Evolutionary conservation across 108 stramenopile genomes (phyloP).

Genomic region (Discostella pseudostelligera): DNA sequence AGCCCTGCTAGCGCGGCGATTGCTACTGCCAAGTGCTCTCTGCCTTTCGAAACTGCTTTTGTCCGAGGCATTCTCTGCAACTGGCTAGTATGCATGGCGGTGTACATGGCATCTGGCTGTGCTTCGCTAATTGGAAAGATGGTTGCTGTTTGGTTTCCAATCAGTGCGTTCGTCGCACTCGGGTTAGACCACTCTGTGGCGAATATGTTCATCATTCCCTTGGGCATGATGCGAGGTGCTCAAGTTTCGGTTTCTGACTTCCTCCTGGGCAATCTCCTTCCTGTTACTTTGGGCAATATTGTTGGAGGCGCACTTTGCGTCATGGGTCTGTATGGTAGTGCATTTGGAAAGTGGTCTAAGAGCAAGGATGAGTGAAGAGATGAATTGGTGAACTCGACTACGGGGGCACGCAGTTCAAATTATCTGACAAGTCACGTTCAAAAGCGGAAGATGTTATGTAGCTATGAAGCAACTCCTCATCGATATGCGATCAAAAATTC

Average conservation of each 20-base stretch:
- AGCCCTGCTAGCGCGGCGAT: slow-evolving; percentile 73
- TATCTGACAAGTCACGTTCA: too few species aligned
- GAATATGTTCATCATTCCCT: slow-evolving; percentile 97
- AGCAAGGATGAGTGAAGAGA: slow-evolving; percentile 50
- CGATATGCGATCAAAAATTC: too few species aligned
- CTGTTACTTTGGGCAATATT: slow-evolving; percentile 94
- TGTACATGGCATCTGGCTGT: slow-evolving; percentile 88
- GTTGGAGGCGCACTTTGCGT: slow-evolving; percentile 90
- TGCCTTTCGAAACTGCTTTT: slow-evolving; percentile 83
- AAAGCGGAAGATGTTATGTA: too few species aligned
- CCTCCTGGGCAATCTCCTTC: slow-evolving; percentile 84
- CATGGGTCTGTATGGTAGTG: slow-evolving; percentile 73
- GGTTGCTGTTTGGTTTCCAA: slow-evolving; percentile 91
- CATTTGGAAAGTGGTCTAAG: slow-evolving; percentile 80
- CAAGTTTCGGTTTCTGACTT: slow-evolving; percentile 76
- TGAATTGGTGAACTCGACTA: too few species aligned
- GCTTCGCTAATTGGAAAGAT: slow-evolving; percentile 77
- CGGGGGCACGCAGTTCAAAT: too few species aligned
- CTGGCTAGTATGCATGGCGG: slow-evolving; percentile 96
- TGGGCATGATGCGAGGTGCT: slow-evolving; percentile 93
- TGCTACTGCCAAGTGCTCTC: slow-evolving; percentile 77
- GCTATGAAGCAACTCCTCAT: too few species aligned
- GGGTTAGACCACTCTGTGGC: slow-evolving; percentile 94
- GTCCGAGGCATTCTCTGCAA: slow-evolving; percentile 92
- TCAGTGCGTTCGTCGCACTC: slow-evolving; percentile 89